These are phyloP conservation scores for Aristolochia californica DNA, from an alignment of 164 flowering plant genomes.

Conservation along the genomic window DNA sequence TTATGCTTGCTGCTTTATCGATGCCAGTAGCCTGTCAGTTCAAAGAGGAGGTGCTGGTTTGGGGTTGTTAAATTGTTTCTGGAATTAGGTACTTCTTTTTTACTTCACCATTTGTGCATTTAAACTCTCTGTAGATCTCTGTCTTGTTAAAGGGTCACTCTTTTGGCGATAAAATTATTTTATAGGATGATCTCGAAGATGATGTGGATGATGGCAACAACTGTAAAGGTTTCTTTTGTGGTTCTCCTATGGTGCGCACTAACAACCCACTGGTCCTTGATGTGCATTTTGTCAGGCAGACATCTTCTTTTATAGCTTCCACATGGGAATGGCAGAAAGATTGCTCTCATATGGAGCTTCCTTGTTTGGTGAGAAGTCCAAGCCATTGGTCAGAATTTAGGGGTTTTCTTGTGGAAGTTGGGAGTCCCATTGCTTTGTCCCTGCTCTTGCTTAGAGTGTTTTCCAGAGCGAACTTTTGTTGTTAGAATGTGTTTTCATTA, in stretches of 20 bases:
- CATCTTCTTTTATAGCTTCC: slow-evolving; percentile 1
- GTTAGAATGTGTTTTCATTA: too few species aligned
- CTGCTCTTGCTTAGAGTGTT: too few species aligned
- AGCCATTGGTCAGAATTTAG: slow-evolving; percentile 21
- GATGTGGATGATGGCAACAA: background rate
- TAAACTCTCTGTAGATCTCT: background rate
- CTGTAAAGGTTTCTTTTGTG: slow-evolving; percentile 14
- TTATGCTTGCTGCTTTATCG: background rate
- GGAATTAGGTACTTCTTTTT: too few species aligned
- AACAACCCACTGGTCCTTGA: slow-evolving; percentile 19
- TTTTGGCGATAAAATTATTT: background rate
- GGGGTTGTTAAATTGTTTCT: too few species aligned
- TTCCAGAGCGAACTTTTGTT: too few species aligned
- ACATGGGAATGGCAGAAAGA: slow-evolving; percentile 13
- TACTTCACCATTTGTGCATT: too few species aligned
- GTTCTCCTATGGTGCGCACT: slow-evolving; percentile 22
- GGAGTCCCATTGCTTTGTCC: too few species aligned
- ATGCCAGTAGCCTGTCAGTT: slow-evolving; percentile 11
- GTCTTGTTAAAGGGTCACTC: background rate
- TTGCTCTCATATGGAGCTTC: slow-evolving; percentile 13
- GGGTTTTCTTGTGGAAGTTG: slow-evolving; percentile 16
- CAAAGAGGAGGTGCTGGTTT: slow-evolving; percentile 9
- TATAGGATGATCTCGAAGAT: background rate
- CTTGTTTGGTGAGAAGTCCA: slow-evolving; percentile 8
- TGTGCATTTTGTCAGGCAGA: too few species aligned